Evolutionary conservation across 495 filamentous ascomycete species (phyloP), one percentile per base, ranked within the genome.

Genomic region (Monascus purpureus): DNA sequence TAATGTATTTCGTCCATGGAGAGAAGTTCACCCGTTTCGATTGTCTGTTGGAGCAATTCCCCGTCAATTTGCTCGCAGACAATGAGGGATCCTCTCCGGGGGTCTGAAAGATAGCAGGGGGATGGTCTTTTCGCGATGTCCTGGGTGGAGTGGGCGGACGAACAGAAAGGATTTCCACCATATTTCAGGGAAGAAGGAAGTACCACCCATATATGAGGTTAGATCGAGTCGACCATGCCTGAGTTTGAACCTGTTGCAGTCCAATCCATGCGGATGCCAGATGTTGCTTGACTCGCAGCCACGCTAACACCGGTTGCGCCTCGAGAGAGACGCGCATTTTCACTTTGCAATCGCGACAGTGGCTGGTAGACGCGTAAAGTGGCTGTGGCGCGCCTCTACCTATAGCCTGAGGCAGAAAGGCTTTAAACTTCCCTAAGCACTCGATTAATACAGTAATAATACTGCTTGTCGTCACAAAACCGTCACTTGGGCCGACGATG

Each of bases 21-120:
- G 79, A 83, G 57, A 81, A 87, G 17, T 68, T 75, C 29, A 88
- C 82, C 42, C 66, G 70, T 57, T 94, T 95, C 30, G 58, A 64
- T 2, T 55, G 46, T 35, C 54, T 61, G 24, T 47, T 61, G 3
- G 60, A 63, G 2, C 49, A 47, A 12, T 35, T 46, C 25, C 42
- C 47, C 14, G 49, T 39, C n/a, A 52, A 53, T 6, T 53, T 57
- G 24, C 48, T 47, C 0, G 60, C 54, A 1, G 59, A 57, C 5
- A 66, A 59, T 1, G 69, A 54, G 13, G 70, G 66, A 14, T 62
- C 54, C n/a, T 22, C 20, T 22, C 51, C 51, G 13, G 63, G 66
- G 13, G 68, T 72, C 35, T 62, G 54, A 30, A 61, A 38, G 31
- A 41, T 42, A 32, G 40, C 37, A 32, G 52, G 59, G n/a, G 55